phyloP scores from a whole-genome alignment of 495 filamentous ascomycete genomes.

The Hypoxylon fuscum region DNA sequence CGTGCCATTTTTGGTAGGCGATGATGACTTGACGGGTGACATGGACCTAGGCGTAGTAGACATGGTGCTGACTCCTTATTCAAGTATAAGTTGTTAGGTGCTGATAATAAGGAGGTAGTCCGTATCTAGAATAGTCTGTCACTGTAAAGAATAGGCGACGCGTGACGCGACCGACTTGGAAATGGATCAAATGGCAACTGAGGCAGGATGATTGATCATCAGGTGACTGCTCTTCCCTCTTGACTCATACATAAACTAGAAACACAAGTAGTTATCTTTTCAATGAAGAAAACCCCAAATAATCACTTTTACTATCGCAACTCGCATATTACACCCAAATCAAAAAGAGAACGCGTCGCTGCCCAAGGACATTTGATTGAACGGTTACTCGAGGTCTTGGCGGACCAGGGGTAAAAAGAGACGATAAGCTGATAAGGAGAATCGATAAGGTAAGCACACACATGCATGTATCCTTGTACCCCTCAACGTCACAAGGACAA shows the following conservation, averaged over 20 bases:
- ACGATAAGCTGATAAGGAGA: conserved; percentile 9
- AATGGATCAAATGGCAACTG: conserved; percentile 15
- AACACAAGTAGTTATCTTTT: neutral
- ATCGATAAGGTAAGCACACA: conserved; percentile 34
- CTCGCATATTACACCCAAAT: too few species aligned
- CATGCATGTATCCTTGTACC: conserved; percentile 19
- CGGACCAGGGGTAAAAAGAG: neutral
- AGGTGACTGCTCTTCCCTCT: conserved; percentile 11
- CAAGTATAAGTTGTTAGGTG: neutral
- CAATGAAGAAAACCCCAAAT: neutral
- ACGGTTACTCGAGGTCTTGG: conserved; percentile 12
- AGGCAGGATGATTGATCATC: conserved; percentile 12
- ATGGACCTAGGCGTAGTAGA: conserved; percentile 41
- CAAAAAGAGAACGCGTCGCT: conserved; percentile 30
- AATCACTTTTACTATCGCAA: neutral
- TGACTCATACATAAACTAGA: conserved; percentile 12
- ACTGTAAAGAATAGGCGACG: conserved; percentile 30
- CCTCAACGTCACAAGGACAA: conserved; percentile 38
- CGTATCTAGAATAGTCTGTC: conserved; percentile 28
- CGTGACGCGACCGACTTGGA: conserved; percentile 29
- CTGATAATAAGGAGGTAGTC: neutral
- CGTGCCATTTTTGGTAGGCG: conserved; percentile 29
- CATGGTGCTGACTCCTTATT: conserved; percentile 22
- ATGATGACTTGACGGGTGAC: conserved; percentile 31
- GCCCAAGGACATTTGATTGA: conserved; percentile 29